Percentiles rank a stretch among this genome's conserved stretches.
phyloP scores from a whole-genome alignment of 2,329 filamentous ascomycete genomes.

The Apiospora saccharicola region DNA sequence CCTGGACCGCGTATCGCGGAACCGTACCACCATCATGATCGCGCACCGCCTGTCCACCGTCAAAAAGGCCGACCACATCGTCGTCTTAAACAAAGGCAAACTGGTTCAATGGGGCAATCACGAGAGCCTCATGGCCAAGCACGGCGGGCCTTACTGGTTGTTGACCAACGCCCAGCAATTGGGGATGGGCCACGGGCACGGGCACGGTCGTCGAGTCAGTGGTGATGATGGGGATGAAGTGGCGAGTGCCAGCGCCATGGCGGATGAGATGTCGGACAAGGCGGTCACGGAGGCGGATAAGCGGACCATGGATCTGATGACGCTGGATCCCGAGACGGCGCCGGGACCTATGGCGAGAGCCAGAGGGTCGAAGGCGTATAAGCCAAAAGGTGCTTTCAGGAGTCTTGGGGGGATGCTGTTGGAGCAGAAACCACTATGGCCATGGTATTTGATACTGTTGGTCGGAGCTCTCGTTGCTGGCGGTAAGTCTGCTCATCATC shows the following conservation, averaged over 20 bases:
- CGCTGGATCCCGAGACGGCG: slow-evolving; percentile 27
- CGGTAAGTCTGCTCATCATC: slow-evolving; percentile 32
- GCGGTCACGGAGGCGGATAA: slow-evolving; percentile 56
- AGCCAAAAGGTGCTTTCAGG: slow-evolving; percentile 35
- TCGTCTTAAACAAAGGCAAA: slow-evolving; percentile 82
- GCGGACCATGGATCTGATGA: slow-evolving; percentile 77
- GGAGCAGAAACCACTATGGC: slow-evolving; percentile 45
- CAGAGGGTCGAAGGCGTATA: slow-evolving; percentile 24
- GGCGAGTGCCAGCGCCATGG: background rate
- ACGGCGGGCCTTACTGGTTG: slow-evolving; percentile 77
- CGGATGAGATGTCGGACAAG: slow-evolving; percentile 19
- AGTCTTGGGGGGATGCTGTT: slow-evolving; percentile 40
- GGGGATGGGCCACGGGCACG: background rate
- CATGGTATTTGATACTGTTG: slow-evolving; percentile 65
- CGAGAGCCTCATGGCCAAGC: slow-evolving; percentile 73
- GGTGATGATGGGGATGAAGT: background rate
- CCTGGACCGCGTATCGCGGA: slow-evolving; percentile 54
- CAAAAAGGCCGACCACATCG: slow-evolving; percentile 91
- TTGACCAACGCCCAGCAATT: slow-evolving; percentile 68
- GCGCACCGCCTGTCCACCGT: slow-evolving; percentile 83
- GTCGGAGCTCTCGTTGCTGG: slow-evolving; percentile 45
- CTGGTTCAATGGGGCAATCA: slow-evolving; percentile 94
- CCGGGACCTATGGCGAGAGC: background rate
- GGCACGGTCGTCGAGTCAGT: background rate
- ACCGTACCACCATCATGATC: slow-evolving; percentile 62